Evolutionary conservation across 352 stramenopile species (phyloP).

Genomic region (Phytophthora nicotianae): DNA sequence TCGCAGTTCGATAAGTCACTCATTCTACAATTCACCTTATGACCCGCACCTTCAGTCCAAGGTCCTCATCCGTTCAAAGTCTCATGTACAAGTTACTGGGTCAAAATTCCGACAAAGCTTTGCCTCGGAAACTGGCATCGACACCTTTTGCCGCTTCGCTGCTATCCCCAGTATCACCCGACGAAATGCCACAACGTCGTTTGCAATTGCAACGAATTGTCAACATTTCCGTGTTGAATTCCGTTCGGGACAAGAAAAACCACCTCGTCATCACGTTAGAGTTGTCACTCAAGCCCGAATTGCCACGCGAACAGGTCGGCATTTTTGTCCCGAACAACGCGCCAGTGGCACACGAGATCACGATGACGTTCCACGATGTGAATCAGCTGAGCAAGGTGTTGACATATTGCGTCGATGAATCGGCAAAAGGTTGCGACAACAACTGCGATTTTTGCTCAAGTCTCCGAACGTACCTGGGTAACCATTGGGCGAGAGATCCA

Average conservation of each 20-base stretch:
- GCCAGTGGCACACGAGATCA: neutral
- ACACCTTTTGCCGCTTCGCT: slow-evolving; percentile 21
- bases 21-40: slow-evolving; percentile 25
- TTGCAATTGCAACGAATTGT: slow-evolving; percentile 26
- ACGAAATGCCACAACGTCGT: slow-evolving; percentile 7
- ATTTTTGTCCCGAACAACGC: slow-evolving; percentile 19
- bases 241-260: slow-evolving; percentile 28
- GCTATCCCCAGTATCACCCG: slow-evolving; percentile 7
- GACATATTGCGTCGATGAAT: slow-evolving; percentile 21
- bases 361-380: slow-evolving; percentile 21
- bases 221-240: slow-evolving; percentile 21
- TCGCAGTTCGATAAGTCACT: neutral
- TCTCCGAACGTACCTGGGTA: slow-evolving; percentile 14
- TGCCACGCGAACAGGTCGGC: slow-evolving; percentile 7
- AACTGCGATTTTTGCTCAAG: slow-evolving; percentile 22
- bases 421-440: neutral
- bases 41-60: slow-evolving; percentile 3
- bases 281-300: slow-evolving; percentile 18
- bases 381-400: slow-evolving; percentile 21
- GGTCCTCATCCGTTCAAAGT: slow-evolving; percentile 4
- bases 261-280: slow-evolving; percentile 23
- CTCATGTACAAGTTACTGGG: slow-evolving; percentile 14
- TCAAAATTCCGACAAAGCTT: neutral
- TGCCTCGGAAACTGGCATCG: slow-evolving; percentile 22
- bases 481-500: slow-evolving; percentile 17